Evolutionary conservation across 495 filamentous ascomycete genomes (phyloP), one percentile per base, ranked within the genome.

Genomic region (Penicillium parvum): DNA sequence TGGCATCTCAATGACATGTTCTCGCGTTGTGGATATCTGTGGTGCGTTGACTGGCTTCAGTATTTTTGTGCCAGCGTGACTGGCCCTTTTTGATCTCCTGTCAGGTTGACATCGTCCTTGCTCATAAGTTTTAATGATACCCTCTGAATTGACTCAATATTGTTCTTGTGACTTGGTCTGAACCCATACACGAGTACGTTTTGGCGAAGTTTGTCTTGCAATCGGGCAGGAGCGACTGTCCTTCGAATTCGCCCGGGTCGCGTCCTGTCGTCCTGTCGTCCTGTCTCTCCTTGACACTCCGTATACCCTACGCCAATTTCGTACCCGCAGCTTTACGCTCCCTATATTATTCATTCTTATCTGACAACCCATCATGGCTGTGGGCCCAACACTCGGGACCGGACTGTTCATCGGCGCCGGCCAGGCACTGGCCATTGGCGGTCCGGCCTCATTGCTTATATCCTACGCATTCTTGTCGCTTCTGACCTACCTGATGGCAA

Each of bases 401-500:
- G 67, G 67, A 8, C 29, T 71, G 29, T 67, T 71, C 44, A 55
- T 68, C 44, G 63, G 63, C 26, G 55, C 61, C 35, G 65, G 67
- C 36, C 63, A 68, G 41, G 65, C 65, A 7, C 52, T 71, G 37
- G 65, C 67, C 18, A 53, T 57, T 17, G 67, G 67, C 26, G 67
- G 67, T 10, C 67, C 67, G n/a, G 60, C 50, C 27, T 65, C 67
- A n/a, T 47, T 71, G 19, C 53, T 71, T 22, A 20, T 59, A 22
- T 63, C 67, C 19, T 71, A 68, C 32, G 27, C 58, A 55, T 58
- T 66, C 25, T 26, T 84, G 53, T 79, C 80, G 2, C 39, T 75
- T 12, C 49, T 85, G 27, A 75, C 81, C 29, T 85, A 75, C 51
- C 61, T 77, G 35, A 72, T 86, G 45, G 77, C 83, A 58, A 75